Evolutionary conservation across 176 grass and related monocot species (phyloP).

Genomic region (Musa beccarii): DNA sequence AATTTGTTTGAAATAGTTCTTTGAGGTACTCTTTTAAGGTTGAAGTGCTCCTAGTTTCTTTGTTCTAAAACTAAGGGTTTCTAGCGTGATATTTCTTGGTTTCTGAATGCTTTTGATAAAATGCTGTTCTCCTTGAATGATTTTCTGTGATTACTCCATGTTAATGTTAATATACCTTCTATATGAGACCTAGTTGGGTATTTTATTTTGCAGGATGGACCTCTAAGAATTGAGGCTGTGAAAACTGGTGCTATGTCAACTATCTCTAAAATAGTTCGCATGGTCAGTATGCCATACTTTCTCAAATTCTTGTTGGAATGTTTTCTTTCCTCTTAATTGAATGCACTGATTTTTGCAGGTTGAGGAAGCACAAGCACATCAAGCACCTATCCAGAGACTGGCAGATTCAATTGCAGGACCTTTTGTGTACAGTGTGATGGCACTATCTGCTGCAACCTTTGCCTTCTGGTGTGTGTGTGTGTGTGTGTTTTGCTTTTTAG

Average conservation of each 20-base stretch:
- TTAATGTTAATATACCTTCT: conserved; percentile 9
- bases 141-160: neutral
- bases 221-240: conserved; percentile 70
- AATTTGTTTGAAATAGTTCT: neutral
- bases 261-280: conserved; percentile 93
- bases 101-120: neutral
- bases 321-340: conserved; percentile 9
- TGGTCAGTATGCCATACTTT: conserved; percentile 39
- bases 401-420: conserved; percentile 95
- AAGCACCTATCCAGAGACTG: conserved; percentile 92
- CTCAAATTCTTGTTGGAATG: neutral
- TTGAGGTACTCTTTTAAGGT: neutral
- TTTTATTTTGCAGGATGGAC: conserved; percentile 66
- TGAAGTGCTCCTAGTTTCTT: neutral
- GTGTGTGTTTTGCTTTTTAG: neutral
- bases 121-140: neutral
- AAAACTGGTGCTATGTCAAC: conserved; percentile 81
- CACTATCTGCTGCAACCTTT: conserved; percentile 74
- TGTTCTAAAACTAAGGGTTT: neutral
- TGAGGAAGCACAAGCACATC: conserved; percentile 85
- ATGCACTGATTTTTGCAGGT: conserved; percentile 33
- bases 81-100: neutral
- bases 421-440: conserved; percentile 93
- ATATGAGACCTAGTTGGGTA: neutral
- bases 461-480: conserved; percentile 58